These are phyloP conservation scores for Bruguiera hainesii DNA, from an alignment of 441 rosid genomes.

Conservation along the genomic window DNA sequence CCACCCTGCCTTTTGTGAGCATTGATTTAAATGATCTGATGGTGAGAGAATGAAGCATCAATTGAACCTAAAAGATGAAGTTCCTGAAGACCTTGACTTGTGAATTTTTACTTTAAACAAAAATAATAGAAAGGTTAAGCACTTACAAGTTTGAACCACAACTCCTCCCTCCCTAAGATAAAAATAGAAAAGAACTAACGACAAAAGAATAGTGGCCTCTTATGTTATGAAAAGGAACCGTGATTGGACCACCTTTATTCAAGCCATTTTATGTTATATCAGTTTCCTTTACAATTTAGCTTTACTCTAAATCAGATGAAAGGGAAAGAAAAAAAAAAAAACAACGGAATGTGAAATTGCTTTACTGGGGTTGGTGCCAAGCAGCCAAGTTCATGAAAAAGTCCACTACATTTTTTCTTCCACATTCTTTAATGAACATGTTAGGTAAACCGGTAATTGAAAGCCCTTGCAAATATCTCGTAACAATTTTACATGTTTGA, in stretches of 20 bases:
- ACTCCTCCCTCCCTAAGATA: too few species aligned
- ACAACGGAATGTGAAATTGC: neutral
- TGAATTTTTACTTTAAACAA: too few species aligned
- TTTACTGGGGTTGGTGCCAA: constrained; percentile 7
- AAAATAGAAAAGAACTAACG: too few species aligned
- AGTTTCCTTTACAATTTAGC: neutral
- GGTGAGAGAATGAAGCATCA: too few species aligned
- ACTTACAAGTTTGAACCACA: too few species aligned
- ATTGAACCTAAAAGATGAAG: too few species aligned
- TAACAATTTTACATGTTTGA: constrained; percentile 10
- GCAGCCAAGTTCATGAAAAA: constrained; percentile 6
- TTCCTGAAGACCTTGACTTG: too few species aligned
- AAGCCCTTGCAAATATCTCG: constrained; percentile 16
- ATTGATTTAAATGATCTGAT: too few species aligned
- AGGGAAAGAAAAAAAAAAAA: neutral
- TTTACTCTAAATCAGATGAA: neutral
- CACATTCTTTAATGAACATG: neutral
- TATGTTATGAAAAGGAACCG: neutral
- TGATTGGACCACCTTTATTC: neutral
- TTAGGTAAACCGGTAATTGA: constrained; percentile 23
- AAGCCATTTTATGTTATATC: neutral
- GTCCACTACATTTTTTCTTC: neutral
- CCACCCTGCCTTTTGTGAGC: too few species aligned
- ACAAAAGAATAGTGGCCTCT: neutral
- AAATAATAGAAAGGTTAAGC: too few species aligned